Evolutionary conservation across 1,139 yeast species (phyloP), one percentile per base, ranked within the genome.

Genomic region (Blastobotrys buckinghamii): DNA sequence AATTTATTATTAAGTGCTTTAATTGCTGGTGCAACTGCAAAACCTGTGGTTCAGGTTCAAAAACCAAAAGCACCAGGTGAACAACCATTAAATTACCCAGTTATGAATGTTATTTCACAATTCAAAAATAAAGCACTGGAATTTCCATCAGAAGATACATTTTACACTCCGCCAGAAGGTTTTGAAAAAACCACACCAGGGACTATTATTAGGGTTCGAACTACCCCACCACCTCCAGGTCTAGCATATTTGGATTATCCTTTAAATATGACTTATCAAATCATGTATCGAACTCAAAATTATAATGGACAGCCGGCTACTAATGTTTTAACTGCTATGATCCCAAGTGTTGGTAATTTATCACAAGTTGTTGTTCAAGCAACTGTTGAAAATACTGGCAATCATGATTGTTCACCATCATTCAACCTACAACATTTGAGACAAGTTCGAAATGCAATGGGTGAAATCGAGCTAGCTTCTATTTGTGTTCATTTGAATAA

Each of bases 371-470:
- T 63, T 8, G 58, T 60, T 4, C 63, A 55, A 55, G 64, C 60
- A 53, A 44, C 54, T 22, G 54, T 59, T n/a, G 67, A 64, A 47
- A 69, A 65, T 38, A 50, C 66, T 2, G 50, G 57, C 17, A 36
- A 22, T 42, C 32, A 59, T 22, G 55, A 60, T 43, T 65, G 68
- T 47, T 54, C 65, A 3, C 66, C 68, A 1, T 55, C 62, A n/a
- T 62, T 61, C 44, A 30, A 30, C 6, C 34, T 42, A 5, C 19
- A 34, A n/a, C 20, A 19, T 2, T 27, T 39, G 17, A 46, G 38
- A 13, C 15, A 42, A 43, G 42, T 27, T 19, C 17, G 43, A 37
- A 32, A 17, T n/a, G 6, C 32, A 5, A 6, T 39, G 33, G 17
- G 22, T 19, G 33, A 39, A 9, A 22, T 39, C 13, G 50, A 47